Conservation (phyloP, 1,284 basidiomycete genomes). For the Ustilago loliicola region DNA sequence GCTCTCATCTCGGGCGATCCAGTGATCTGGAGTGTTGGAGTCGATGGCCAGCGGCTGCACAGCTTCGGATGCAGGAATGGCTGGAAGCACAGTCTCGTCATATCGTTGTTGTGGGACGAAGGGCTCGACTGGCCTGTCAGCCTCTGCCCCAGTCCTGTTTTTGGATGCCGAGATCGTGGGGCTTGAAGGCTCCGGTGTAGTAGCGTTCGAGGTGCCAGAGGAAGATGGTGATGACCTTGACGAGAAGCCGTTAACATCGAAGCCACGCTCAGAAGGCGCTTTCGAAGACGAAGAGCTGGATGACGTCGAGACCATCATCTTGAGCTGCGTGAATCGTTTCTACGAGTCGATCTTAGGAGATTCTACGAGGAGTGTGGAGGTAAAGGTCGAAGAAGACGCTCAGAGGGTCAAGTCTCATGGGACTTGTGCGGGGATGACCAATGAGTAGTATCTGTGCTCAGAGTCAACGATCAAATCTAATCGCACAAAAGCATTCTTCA, state of each 20-base stretch:
- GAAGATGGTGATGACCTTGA: slow-evolving; percentile 28
- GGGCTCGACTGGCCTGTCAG: slow-evolving; percentile 6
- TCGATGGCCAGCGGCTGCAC: slow-evolving; percentile 55
- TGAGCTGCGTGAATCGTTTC: background rate
- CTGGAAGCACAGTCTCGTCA: slow-evolving; percentile 41
- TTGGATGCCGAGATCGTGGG: slow-evolving; percentile 17
- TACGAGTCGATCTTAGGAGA: background rate
- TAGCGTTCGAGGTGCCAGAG: slow-evolving; percentile 27
- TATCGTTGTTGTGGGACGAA: slow-evolving; percentile 35
- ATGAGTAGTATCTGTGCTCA: background rate
- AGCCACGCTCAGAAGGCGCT: slow-evolving; percentile 30
- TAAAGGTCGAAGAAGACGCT: background rate
- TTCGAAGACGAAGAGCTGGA: slow-evolving; percentile 39
- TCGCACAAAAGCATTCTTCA: background rate
- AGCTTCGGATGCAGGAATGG: slow-evolving; percentile 43
- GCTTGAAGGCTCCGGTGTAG: slow-evolving; percentile 47
- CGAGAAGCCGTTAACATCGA: slow-evolving; percentile 16
- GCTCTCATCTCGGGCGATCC: slow-evolving; percentile 62
- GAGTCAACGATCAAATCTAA: background rate
- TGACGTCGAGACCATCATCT: slow-evolving; percentile 6
- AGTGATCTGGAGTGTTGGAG: slow-evolving; percentile 60
- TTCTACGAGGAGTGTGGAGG: background rate
- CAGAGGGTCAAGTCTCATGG: background rate
- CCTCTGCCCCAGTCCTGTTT: background rate
- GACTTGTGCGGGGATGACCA: background rate